Conservation (phyloP, 441 rosid genomes). For the Hypseocharis bilobata region DNA sequence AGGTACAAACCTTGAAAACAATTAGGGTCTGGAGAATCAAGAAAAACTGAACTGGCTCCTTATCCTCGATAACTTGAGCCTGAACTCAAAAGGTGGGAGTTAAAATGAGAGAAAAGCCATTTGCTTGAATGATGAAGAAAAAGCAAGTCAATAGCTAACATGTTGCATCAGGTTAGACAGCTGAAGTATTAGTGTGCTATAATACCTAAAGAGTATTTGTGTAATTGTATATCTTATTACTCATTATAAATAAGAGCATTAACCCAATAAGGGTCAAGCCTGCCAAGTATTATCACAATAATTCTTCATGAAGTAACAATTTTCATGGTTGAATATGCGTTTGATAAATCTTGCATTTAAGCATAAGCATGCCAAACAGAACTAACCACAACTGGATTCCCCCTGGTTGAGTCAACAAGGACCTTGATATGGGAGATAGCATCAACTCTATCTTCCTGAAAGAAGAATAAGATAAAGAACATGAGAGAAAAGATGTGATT, state of each 20-base stretch:
- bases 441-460: slow-evolving; percentile 53
- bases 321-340: background rate
- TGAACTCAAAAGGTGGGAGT: slow-evolving; percentile 25
- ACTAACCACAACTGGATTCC: slow-evolving; percentile 44
- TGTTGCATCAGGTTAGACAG: slow-evolving; percentile 10
- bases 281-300: too few species aligned
- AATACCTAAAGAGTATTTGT: too few species aligned
- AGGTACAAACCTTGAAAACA: slow-evolving; percentile 52
- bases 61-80: slow-evolving; percentile 65
- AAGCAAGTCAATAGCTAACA: slow-evolving; percentile 1
- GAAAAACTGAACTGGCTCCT: slow-evolving; percentile 66
- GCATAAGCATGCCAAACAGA: slow-evolving; percentile 12
- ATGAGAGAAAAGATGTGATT: slow-evolving; percentile 7
- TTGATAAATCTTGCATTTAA: background rate
- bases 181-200: too few species aligned
- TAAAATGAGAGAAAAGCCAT: slow-evolving; percentile 4
- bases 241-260: too few species aligned
- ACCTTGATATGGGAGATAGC: slow-evolving; percentile 38
- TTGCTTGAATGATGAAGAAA: slow-evolving; percentile 14
- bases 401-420: slow-evolving; percentile 37
- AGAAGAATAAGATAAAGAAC: slow-evolving; percentile 12
- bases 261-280: too few species aligned
- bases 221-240: too few species aligned
- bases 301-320: too few species aligned
- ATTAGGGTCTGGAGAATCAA: slow-evolving; percentile 54